phyloP scores from a whole-genome alignment of 2,329 filamentous ascomycete species.

The Trichoderma lentiforme region DNA sequence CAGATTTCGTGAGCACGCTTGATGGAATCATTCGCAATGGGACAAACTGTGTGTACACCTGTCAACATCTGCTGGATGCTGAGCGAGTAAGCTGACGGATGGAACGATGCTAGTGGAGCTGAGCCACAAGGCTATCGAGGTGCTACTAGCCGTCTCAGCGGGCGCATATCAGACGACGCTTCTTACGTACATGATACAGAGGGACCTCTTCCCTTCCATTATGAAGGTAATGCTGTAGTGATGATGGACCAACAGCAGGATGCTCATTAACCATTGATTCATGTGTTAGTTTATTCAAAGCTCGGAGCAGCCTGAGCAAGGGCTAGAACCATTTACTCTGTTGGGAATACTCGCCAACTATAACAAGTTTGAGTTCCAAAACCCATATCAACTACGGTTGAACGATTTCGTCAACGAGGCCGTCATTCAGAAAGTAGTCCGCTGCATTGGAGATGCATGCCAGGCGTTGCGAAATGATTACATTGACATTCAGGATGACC shows the following conservation, averaged over 20 bases:
- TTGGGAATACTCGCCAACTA: constrained; percentile 91
- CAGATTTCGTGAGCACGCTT: constrained; percentile 79
- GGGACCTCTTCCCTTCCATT: constrained; percentile 87
- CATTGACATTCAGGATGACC: constrained; percentile 81
- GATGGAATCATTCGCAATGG: constrained; percentile 81
- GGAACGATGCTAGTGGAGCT: constrained; percentile 57
- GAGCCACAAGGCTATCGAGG: constrained; percentile 75
- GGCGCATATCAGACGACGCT: constrained; percentile 96
- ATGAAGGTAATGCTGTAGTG: constrained; percentile 68
- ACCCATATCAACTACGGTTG: constrained; percentile 86
- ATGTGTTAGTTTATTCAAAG: constrained; percentile 71
- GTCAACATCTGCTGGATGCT: constrained; percentile 26
- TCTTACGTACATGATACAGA: constrained; percentile 90
- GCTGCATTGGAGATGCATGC: constrained; percentile 71
- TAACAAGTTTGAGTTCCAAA: constrained; percentile 99
- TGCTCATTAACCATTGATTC: constrained; percentile 7
- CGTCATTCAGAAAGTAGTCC: constrained; percentile 78
- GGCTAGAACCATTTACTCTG: constrained; percentile 74
- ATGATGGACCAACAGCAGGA: not conserved
- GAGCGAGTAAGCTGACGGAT: not conserved
- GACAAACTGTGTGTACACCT: constrained; percentile 55
- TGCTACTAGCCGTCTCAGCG: constrained; percentile 78
- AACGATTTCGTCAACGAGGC: constrained; percentile 94
- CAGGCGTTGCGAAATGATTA: constrained; percentile 68
- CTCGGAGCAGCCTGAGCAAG: constrained; percentile 59